Conservation (phyloP, 768 basidiomycete genomes). For the Collybia nuda region DNA sequence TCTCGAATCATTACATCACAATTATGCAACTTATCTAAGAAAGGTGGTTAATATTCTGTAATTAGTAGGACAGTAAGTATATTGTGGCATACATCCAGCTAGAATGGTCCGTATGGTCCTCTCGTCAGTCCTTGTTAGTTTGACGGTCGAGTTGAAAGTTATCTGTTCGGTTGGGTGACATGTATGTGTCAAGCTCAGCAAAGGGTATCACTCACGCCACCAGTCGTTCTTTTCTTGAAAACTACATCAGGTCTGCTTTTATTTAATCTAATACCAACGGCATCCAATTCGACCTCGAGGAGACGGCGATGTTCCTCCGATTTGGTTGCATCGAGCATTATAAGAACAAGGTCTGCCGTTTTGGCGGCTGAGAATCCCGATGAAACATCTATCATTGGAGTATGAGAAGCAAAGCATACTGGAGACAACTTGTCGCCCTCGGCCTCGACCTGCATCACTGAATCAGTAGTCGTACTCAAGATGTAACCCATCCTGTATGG, state of each 20-base stretch:
- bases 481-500: background rate
- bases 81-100: slow-evolving; percentile 65
- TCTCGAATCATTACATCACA: slow-evolving; percentile 99
- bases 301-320: slow-evolving; percentile 87
- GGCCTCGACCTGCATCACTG: slow-evolving; percentile 61
- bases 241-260: slow-evolving; percentile 89
- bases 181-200: background rate
- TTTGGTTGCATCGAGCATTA: slow-evolving; percentile 94
- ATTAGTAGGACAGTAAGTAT: background rate
- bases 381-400: background rate
- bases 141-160: slow-evolving; percentile 90
- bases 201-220: slow-evolving; percentile 62
- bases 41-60: background rate
- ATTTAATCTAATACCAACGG: slow-evolving; percentile 95
- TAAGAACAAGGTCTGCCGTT: slow-evolving; percentile 89
- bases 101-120: slow-evolving; percentile 92
- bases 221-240: slow-evolving; percentile 90
- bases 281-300: slow-evolving; percentile 91
- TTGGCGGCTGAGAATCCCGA: slow-evolving; percentile 56
- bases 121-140: slow-evolving; percentile 92
- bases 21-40: slow-evolving; percentile 81
- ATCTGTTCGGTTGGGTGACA: slow-evolving; percentile 46
- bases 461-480: background rate
- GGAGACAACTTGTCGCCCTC: slow-evolving; percentile 95
- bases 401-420: slow-evolving; percentile 41